Conservation (phyloP, 768 basidiomycete species). For the Pleurotus sapidus region DNA sequence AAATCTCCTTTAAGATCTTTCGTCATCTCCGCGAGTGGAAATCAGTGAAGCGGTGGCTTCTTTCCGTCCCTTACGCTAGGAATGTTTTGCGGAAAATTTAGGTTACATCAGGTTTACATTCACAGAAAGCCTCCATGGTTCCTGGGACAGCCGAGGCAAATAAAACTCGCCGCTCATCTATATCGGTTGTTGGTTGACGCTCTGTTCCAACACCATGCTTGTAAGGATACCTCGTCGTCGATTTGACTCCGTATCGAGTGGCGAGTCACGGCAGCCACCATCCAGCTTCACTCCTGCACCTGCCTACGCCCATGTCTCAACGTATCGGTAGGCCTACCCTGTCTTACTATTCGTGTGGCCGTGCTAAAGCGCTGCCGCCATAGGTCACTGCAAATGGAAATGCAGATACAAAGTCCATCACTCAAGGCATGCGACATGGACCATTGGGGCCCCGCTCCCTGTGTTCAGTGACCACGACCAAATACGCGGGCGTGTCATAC, state of each 20-base stretch:
- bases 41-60: constrained; percentile 2
- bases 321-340: constrained; percentile 39
- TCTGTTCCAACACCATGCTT: constrained; percentile 18
- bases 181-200: constrained; percentile 8
- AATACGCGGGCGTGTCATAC: constrained; percentile 55
- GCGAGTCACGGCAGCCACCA: constrained; percentile 19
- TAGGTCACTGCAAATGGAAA: constrained; percentile 55
- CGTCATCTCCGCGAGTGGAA: constrained; percentile 7
- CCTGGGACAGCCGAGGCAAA: constrained; percentile 4
- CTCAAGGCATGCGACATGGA: constrained; percentile 40
- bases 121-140: constrained; percentile 3
- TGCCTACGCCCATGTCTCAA: constrained; percentile 43
- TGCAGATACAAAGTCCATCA: constrained; percentile 63
- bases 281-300: constrained; percentile 33
- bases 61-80: constrained; percentile 10
- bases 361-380: neutral
- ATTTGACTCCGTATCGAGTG: constrained; percentile 23
- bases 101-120: constrained; percentile 7
- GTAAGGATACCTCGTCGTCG: constrained; percentile 27
- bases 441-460: constrained; percentile 32
- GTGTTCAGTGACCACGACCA: constrained; percentile 63
- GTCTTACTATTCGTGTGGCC: no score
- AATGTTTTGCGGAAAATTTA: constrained; percentile 7
- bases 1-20: constrained; percentile 7
- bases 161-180: constrained; percentile 1